Evolutionary conservation across 1,284 basidiomycete genomes (phyloP), one percentile per base, ranked within the genome.

Genomic region (Hymenochaete sp.): DNA sequence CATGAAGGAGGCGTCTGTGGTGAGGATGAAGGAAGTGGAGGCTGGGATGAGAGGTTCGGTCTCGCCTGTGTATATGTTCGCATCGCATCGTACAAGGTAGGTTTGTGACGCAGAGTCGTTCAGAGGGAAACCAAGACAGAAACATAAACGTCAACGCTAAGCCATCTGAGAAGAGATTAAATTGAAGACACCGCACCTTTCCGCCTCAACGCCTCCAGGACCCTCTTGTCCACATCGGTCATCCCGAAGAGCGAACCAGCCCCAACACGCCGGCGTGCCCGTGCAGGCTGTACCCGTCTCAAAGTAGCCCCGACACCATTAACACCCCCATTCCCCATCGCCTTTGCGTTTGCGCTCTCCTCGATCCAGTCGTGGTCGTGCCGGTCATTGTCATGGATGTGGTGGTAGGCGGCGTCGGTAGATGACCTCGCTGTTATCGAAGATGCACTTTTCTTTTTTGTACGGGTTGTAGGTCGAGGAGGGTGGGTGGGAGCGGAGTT

Each of bases 151-250:
- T 14, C 9, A 10, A 31, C 10, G 9, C 9, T 14, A 31, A 14
- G 9, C 28, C 9, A 14, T 31, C 28, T 31, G 14, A 9, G 28
- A 9, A 10, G 9, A 31, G 14, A 31, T 31, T 5, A 18, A 16
- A 14, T 18, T 22, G 3, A 21, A 22, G 3, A 19, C 32, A 19
- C 24, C 86, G 61, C 63, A 92, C 89, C 72, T 69, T 73, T 78
- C 57, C 85, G 75, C 61, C 78, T 77, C 56, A 86, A 72, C 56
- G 81, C 83, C 56, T 92, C 88, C 51, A 91, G 63, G 59, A 93
- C 84, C 77, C 89, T 82, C 50, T 79, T 59, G 67, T 93, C 90
- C 22, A 82, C 66, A 53, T 90, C 85, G 59, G 78, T 79, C 51
- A 62, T 77, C 47, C 85, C 83, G 40, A 85, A 75, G 28, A 64